These are phyloP conservation scores for Forsythia suspensa DNA, from an alignment of 257 asterid genomes.

Conservation along the genomic window DNA sequence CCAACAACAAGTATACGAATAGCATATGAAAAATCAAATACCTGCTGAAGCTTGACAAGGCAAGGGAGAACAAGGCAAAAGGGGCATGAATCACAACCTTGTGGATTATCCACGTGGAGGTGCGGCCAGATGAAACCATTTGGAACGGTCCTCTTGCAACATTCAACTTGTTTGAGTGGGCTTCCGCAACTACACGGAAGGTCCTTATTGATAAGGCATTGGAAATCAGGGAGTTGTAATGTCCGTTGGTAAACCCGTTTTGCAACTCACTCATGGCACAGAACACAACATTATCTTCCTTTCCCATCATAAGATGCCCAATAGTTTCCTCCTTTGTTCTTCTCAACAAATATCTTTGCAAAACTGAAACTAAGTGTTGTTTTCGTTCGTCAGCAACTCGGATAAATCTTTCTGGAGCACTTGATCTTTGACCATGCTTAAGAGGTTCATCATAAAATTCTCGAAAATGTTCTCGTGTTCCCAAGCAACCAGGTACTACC, in stretches of 20 bases:
- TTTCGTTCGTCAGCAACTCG: constrained; percentile 79
- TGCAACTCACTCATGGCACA: constrained; percentile 95
- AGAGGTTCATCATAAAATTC: constrained; percentile 96
- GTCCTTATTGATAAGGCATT: constrained; percentile 86
- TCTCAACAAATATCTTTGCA: constrained; percentile 73
- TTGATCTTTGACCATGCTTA: constrained; percentile 93
- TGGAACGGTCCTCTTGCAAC: constrained; percentile 81
- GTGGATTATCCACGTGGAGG: constrained; percentile 78
- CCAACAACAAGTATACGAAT: constrained; percentile 16
- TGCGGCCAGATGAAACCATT: constrained; percentile 88
- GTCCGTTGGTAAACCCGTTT: constrained; percentile 76
- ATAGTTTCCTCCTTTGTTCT: constrained; percentile 97
- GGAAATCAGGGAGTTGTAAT: constrained; percentile 82
- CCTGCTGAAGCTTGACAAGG: constrained; percentile 95
- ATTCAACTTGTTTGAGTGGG: constrained; percentile 86
- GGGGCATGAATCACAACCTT: constrained; percentile 95
- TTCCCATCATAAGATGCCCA: constrained; percentile 97
- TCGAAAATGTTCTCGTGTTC: constrained; percentile 88
- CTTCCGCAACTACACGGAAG: constrained; percentile 91
- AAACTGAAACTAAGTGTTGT: constrained; percentile 72
- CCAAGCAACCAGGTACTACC: constrained; percentile 83
- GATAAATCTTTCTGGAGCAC: constrained; percentile 77
- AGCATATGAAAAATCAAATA: constrained; percentile 25
- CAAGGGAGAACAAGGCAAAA: constrained; percentile 96
- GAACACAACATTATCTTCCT: constrained; percentile 92